A percentile compares a stretch with the other conserved stretches of the same genome.
Conservation (phyloP, 2,329 filamentous ascomycete species). For the Byssothecium circinans region DNA sequence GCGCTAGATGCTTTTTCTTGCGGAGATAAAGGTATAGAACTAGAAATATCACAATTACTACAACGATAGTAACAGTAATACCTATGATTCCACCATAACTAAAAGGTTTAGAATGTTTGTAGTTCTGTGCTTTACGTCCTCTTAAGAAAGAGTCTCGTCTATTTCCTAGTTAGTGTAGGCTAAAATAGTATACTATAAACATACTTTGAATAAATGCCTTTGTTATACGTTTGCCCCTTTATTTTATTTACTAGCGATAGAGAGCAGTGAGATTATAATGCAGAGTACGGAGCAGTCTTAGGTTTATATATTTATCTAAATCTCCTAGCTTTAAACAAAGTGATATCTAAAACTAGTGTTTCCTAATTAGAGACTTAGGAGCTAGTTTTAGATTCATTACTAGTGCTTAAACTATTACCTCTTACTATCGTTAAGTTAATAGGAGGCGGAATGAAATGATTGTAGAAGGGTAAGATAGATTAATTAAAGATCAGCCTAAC, state of each 20-base stretch:
- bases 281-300: conserved; percentile 1
- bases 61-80: conserved; percentile 3
- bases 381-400: conserved; percentile 6
- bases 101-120: conserved; percentile 4
- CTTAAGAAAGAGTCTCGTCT: conserved; percentile 4
- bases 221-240: conserved; percentile 2
- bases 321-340: neutral
- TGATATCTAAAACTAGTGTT: conserved; percentile 4
- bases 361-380: conserved; percentile 5
- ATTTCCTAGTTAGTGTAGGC: conserved; percentile 5
- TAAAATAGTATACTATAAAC: conserved; percentile 4
- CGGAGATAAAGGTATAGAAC: conserved; percentile 3
- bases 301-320: conserved; percentile 7
- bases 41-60: conserved; percentile 6
- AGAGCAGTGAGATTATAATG: conserved; percentile 2
- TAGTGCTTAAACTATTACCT: conserved; percentile 5
- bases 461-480: too few relatives aligned
- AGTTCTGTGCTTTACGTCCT: conserved; percentile 3
- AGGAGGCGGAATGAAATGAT: too few relatives aligned
- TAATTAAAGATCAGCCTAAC: too few relatives aligned
- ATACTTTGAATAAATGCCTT: conserved; percentile 4
- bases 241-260: conserved; percentile 1
- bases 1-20: conserved; percentile 3
- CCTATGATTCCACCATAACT: conserved; percentile 2
- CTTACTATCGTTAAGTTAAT: neutral